phyloP scores from a whole-genome alignment of 164 flowering plant species.

The Annona squamosa region DNA sequence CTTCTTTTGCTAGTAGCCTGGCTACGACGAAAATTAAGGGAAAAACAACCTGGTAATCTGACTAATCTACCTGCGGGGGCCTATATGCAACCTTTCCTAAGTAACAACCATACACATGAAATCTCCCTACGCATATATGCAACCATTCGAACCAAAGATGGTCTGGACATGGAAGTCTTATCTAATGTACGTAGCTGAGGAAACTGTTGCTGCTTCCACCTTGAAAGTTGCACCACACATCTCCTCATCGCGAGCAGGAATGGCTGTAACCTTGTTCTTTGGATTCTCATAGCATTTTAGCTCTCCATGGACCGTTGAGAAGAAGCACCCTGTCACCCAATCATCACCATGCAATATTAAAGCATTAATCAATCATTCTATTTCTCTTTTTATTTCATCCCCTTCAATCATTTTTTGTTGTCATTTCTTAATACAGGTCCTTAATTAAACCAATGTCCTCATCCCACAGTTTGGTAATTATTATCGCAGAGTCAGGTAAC shows the following conservation, averaged over 20 bases:
- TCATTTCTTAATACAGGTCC: too few relatives aligned
- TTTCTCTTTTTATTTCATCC: too few relatives aligned
- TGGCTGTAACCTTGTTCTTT: constrained; percentile 58
- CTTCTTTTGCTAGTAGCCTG: too few relatives aligned
- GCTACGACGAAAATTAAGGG: too few relatives aligned
- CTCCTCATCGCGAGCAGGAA: constrained; percentile 69
- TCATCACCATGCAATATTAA: neutral
- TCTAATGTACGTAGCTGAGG: constrained; percentile 49
- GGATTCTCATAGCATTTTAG: constrained; percentile 78
- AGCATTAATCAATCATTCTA: too few relatives aligned
- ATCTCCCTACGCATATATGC: neutral
- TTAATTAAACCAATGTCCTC: too few relatives aligned
- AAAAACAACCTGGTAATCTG: too few relatives aligned
- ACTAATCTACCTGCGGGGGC: too few relatives aligned
- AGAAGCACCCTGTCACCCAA: constrained; percentile 60
- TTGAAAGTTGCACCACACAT: constrained; percentile 74
- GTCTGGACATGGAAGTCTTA: neutral
- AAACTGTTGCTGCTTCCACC: constrained; percentile 73
- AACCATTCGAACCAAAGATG: neutral
- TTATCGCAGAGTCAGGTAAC: too few relatives aligned
- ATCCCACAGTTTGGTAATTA: too few relatives aligned
- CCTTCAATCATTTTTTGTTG: too few relatives aligned
- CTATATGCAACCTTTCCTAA: too few relatives aligned
- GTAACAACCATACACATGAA: neutral
- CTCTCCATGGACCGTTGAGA: constrained; percentile 37